Base-by-base conservation (phyloP, 441 rosid species). In the Codiaeum variegatum region DNA sequence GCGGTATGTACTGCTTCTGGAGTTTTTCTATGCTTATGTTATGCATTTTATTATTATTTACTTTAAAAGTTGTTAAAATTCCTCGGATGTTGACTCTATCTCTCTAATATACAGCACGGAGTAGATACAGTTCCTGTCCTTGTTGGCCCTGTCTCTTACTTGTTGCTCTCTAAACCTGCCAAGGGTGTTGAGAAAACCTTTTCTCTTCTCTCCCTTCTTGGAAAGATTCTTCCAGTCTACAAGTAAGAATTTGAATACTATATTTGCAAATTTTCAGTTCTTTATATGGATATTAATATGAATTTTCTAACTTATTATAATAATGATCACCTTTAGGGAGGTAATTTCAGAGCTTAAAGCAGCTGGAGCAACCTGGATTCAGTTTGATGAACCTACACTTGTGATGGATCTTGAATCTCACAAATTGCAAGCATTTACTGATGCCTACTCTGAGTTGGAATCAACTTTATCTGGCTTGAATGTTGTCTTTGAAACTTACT, bases 281-380 rank as follows among this genome's bases (percentile, higher is more conserved):
- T 61, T 13, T 29, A 36, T 56, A 31, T 72, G 69, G 36, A 69
- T 68, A 44, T 26, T 31, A 21, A 18, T 67, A 34, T 28, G 59
- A 49, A n/a, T 31, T 26, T 28, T 18, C 67, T 34, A 65, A 83
- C 77, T 47, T n/a, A 24, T 75, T 51, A 6, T 16, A 4, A 73
- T 72, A 46, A 65, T 72, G 63, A 73, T 64, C 67, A 52, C 71
- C 60, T 66, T 55, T 79, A 94, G 98, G 92, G 97, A 94, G 80
- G 98, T 92, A 65, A 74, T 94, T 44, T 65, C 82, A n/a, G 99
- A 94, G 84, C 97, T 94, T 62, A 92, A 94, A 82, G 98, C 81
- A 47, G 97, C 98, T 81, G 97, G 98, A 81, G 98, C 99, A 49
- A 75, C 93, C 63, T 91, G 97, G 93, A 92, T 94, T 81, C 99